These are phyloP conservation scores for Metschnikowia gruessii DNA, from an alignment of 805 yeast genomes.

Conservation along the genomic window DNA sequence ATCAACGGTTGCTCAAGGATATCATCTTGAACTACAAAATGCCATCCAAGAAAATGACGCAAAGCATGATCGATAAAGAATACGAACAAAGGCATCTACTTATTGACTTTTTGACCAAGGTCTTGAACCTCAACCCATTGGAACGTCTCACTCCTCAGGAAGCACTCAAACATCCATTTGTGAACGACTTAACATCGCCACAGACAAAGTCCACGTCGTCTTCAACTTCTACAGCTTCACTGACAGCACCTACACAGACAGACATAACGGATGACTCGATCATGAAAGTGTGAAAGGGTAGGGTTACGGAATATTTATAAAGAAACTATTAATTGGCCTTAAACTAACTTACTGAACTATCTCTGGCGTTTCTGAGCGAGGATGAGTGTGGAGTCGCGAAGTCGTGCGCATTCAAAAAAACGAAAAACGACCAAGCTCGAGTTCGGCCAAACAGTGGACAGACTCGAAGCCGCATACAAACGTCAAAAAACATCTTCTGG, in stretches of 20 bases:
- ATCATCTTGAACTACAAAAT: constrained; percentile 74
- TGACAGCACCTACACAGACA: constrained; percentile 7
- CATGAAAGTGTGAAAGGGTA: constrained; percentile 4
- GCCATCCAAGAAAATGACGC: constrained; percentile 56
- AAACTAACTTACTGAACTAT: too few relatives aligned
- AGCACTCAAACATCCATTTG: constrained; percentile 87
- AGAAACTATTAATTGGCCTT: too few relatives aligned
- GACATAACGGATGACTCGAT: constrained; percentile 3
- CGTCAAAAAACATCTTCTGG: neutral
- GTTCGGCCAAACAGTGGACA: neutral
- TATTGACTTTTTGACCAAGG: constrained; percentile 73
- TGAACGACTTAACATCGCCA: constrained; percentile 36
- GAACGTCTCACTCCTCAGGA: constrained; percentile 98
- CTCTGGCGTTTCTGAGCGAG: too few relatives aligned
- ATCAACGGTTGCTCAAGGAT: constrained; percentile 59
- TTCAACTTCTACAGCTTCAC: constrained; percentile 4
- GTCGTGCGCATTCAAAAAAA: constrained; percentile 9
- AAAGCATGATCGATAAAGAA: constrained; percentile 61
- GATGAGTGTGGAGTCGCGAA: constrained; percentile 4
- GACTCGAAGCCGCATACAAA: neutral
- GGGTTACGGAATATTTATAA: neutral
- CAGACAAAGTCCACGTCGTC: neutral
- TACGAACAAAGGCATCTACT: constrained; percentile 66
- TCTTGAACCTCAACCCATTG: constrained; percentile 81
- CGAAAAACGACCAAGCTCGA: neutral